phyloP scores from a whole-genome alignment of 106 monocot species.

The Dendrobium huoshanense region DNA sequence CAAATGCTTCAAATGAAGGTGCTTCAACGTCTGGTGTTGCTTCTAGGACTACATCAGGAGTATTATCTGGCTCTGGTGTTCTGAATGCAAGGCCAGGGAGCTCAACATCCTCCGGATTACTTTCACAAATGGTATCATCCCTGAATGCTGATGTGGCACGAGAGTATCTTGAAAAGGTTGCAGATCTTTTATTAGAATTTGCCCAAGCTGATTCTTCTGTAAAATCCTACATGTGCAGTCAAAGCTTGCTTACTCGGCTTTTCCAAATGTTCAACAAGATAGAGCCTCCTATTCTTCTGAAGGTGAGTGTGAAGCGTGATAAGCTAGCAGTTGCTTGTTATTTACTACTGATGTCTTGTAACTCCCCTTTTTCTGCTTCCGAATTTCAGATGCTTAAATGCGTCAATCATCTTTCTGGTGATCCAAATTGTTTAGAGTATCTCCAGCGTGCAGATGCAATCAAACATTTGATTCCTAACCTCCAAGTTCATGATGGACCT shows the following conservation, averaged over 20 bases:
- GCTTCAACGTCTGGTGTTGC: slow-evolving; percentile 52
- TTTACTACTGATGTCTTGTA: not conserved
- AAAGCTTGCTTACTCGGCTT: slow-evolving; percentile 64
- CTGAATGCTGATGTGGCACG: slow-evolving; percentile 60
- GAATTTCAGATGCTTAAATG: slow-evolving; percentile 57
- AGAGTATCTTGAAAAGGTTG: slow-evolving; percentile 76
- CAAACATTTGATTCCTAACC: slow-evolving; percentile 73
- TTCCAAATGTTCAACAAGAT: slow-evolving; percentile 79
- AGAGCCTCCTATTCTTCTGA: slow-evolving; percentile 68
- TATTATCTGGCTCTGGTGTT: slow-evolving; percentile 70
- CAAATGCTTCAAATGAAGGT: slow-evolving; percentile 38
- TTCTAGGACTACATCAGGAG: slow-evolving; percentile 63
- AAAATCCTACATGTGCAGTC: slow-evolving; percentile 64
- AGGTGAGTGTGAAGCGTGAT: slow-evolving; percentile 20
- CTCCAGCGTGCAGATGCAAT: slow-evolving; percentile 79
- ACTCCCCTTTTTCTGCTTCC: not conserved
- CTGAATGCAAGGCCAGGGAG: slow-evolving; percentile 66
- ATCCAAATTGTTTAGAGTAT: slow-evolving; percentile 62
- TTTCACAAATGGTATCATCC: slow-evolving; percentile 64
- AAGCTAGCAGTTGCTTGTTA: not conserved
- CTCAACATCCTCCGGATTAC: slow-evolving; percentile 60
- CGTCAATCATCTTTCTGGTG: slow-evolving; percentile 60
- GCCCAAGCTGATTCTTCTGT: slow-evolving; percentile 51
- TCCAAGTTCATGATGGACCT: slow-evolving; percentile 52
- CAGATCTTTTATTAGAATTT: slow-evolving; percentile 40